These are phyloP conservation scores for Neurospora sp. DNA, from an alignment of 495 filamentous ascomycete species.

Conservation along the genomic window DNA sequence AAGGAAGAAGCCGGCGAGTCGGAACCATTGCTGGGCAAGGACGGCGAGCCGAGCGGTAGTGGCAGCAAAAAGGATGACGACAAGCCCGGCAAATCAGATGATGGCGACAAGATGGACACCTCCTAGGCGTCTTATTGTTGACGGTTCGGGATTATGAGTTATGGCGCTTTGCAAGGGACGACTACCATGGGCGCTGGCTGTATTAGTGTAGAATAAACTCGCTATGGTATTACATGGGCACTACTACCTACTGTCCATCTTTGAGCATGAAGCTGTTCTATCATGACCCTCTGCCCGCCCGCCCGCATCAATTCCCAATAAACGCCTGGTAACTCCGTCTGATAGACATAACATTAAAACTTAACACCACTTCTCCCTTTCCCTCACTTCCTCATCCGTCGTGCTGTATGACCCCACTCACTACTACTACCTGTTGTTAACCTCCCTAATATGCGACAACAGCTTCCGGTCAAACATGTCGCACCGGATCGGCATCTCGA, in stretches of 20 bases:
- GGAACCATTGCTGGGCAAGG: slow-evolving; percentile 52
- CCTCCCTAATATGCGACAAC: slow-evolving; percentile 56
- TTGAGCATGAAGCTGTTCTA: neutral
- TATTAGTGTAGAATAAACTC: slow-evolving; percentile 8
- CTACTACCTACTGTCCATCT: neutral
- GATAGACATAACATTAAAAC: slow-evolving; percentile 9
- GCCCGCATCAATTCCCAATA: neutral
- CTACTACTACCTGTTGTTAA: slow-evolving; percentile 38
- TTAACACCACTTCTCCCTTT: neutral
- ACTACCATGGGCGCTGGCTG: neutral
- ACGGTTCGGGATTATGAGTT: neutral
- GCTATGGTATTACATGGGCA: neutral
- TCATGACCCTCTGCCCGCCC: neutral
- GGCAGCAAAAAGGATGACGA: slow-evolving; percentile 18
- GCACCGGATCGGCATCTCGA: slow-evolving; percentile 94
- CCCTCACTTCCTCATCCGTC: neutral
- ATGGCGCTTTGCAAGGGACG: neutral
- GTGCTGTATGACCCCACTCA: neutral
- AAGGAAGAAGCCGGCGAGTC: slow-evolving; percentile 70
- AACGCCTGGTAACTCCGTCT: slow-evolving; percentile 15
- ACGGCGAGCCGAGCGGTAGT: slow-evolving; percentile 59
- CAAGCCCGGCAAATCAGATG: slow-evolving; percentile 40
- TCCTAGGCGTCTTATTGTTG: slow-evolving; percentile 32
- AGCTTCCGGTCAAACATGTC: slow-evolving; percentile 88
- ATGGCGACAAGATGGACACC: slow-evolving; percentile 79